Conservation (phyloP, 2,329 filamentous ascomycete species). For the Diaporthe humulicola region DNA sequence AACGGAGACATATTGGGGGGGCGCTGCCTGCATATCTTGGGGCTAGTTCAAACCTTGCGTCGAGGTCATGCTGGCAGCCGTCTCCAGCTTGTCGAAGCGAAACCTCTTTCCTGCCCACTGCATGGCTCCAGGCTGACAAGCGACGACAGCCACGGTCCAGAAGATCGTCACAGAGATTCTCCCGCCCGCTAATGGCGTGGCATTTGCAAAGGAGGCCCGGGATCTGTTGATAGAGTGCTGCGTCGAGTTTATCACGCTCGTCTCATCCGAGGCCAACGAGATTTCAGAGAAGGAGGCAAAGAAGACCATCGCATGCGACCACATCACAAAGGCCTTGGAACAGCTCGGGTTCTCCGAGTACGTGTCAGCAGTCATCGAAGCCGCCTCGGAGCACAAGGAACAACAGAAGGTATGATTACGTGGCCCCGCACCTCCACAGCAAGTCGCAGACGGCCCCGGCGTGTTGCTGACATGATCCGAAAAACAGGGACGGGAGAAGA, state of each 20-base stretch:
- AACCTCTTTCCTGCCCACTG: neutral
- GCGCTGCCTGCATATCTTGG: neutral
- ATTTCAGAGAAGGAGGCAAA: constrained; percentile 99
- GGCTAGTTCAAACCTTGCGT: neutral
- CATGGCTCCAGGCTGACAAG: neutral
- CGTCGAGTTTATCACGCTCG: constrained; percentile 98
- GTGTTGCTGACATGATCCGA: constrained; percentile 9
- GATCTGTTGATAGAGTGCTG: constrained; percentile 98
- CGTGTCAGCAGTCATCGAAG: constrained; percentile 86
- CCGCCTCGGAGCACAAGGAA: constrained; percentile 92
- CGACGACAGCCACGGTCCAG: constrained; percentile 72
- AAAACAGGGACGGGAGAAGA: constrained; percentile 88
- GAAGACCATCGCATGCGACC: constrained; percentile 98
- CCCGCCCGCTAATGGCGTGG: constrained; percentile 78
- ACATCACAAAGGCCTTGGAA: constrained; percentile 94
- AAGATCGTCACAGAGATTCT: constrained; percentile 96
- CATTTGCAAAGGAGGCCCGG: constrained; percentile 94
- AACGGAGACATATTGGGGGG: neutral
- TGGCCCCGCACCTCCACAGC: neutral
- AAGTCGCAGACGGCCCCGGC: constrained; percentile 44
- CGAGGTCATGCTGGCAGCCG: neutral
- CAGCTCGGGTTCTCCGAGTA: constrained; percentile 95
- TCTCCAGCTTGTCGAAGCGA: neutral
- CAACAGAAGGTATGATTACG: constrained; percentile 79
- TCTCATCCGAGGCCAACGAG: constrained; percentile 98